phyloP scores from a whole-genome alignment of 257 asterid species.

The Mitragyna speciosa region DNA sequence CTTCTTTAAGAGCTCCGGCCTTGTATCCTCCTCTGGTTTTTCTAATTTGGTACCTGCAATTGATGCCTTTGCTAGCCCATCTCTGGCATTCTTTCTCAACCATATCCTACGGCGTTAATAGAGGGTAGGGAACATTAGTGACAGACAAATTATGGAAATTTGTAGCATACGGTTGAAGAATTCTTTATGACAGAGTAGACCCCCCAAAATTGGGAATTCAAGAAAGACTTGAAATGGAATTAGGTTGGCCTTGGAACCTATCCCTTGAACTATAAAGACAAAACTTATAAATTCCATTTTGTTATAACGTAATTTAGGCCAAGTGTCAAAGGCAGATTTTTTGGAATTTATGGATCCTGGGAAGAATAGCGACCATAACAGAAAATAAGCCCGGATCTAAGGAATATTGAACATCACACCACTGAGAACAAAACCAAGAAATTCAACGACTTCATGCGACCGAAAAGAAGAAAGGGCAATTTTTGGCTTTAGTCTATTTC shows the following conservation, averaged over 20 bases:
- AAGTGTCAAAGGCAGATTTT: neutral
- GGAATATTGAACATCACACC: neutral
- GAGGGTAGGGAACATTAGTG: neutral
- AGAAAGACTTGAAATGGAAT: neutral
- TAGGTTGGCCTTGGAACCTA: neutral
- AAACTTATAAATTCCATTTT: neutral
- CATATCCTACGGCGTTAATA: conserved; percentile 60
- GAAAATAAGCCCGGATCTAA: conserved; percentile 13
- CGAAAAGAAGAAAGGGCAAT: neutral
- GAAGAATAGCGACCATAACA: neutral
- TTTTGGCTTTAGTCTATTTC: neutral
- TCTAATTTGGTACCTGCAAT: conserved; percentile 77
- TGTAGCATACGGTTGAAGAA: neutral
- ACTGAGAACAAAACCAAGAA: neutral
- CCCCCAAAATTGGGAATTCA: neutral
- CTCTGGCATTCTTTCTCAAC: conserved; percentile 85
- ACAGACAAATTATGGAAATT: neutral
- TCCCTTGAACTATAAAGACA: neutral
- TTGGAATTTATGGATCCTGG: conserved; percentile 14
- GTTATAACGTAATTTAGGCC: neutral
- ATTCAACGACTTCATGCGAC: neutral
- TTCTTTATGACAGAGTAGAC: neutral
- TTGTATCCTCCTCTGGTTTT: conserved; percentile 84
- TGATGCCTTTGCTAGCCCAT: conserved; percentile 87
- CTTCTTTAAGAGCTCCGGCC: conserved; percentile 98